Percentiles rank a stretch among this genome's conserved stretches.
phyloP scores from a whole-genome alignment of 805 yeast species.

The Saccharomyces paradoxus region DNA sequence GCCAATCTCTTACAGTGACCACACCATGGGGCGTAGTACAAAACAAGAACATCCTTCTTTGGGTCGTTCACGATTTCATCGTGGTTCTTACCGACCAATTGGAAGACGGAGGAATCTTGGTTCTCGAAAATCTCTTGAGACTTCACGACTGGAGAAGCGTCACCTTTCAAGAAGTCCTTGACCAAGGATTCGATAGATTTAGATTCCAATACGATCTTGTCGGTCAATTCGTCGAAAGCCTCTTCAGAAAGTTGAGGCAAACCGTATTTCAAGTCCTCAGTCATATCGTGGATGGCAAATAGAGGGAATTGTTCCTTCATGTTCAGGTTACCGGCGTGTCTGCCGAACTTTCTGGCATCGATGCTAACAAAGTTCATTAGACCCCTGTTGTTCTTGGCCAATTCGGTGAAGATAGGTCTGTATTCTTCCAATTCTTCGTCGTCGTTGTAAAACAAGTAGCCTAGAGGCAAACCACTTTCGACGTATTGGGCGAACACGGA shows the following conservation, averaged over 20 bases:
- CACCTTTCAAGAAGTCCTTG: constrained; percentile 52
- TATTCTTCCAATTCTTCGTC: constrained; percentile 59
- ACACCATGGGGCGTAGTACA: constrained; percentile 97
- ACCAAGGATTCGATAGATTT: constrained; percentile 55
- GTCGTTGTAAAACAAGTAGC: constrained; percentile 75
- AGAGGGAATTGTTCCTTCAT: constrained; percentile 85
- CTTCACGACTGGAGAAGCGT: constrained; percentile 64
- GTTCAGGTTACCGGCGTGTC: constrained; percentile 83
- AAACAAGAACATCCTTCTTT: constrained; percentile 66
- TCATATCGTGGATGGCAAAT: constrained; percentile 74
- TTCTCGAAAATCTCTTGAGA: constrained; percentile 78
- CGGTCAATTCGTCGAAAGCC: constrained; percentile 19
- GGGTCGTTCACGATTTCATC: constrained; percentile 52
- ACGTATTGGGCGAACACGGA: constrained; percentile 70
- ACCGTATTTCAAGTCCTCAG: constrained; percentile 67
- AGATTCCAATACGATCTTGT: constrained; percentile 36
- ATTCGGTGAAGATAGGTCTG: constrained; percentile 42
- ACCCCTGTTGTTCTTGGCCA: constrained; percentile 75
- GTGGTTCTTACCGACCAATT: constrained; percentile 79
- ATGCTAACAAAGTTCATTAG: constrained; percentile 79
- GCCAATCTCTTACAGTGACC: constrained; percentile 92
- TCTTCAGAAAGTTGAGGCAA: constrained; percentile 45
- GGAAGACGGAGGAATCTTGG: constrained; percentile 68
- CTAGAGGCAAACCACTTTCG: constrained; percentile 66
- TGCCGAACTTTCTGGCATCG: constrained; percentile 73